These are phyloP conservation scores for Solanum stenotomum DNA, from an alignment of 257 asterid genomes.

Conservation along the genomic window DNA sequence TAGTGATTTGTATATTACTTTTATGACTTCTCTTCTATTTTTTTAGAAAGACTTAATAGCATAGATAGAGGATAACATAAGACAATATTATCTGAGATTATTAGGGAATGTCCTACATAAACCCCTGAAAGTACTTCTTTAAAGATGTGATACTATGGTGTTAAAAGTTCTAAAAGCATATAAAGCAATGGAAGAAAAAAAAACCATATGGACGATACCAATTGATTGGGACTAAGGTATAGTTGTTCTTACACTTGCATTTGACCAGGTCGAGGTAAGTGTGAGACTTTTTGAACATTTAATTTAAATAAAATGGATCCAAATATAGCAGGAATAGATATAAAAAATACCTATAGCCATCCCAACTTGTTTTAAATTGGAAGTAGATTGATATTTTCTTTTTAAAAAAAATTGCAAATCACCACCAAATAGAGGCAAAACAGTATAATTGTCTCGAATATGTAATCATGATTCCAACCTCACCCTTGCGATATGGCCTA, in stretches of 20 bases:
- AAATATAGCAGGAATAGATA: background rate
- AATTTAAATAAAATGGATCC: background rate
- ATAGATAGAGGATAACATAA: background rate
- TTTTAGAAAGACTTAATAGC: background rate
- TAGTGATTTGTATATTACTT: background rate
- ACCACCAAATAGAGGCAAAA: background rate
- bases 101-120: background rate
- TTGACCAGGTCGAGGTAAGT: background rate
- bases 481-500: background rate
- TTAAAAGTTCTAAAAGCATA: background rate
- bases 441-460: background rate
- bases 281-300: background rate
- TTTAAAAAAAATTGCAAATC: background rate
- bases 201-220: background rate
- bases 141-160: background rate
- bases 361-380: background rate
- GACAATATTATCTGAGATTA: background rate
- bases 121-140: background rate
- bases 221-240: background rate
- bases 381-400: background rate
- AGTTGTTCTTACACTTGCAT: background rate
- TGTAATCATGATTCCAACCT: background rate
- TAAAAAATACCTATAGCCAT: background rate
- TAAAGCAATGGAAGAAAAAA: background rate
- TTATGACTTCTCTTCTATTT: background rate